Evolutionary conservation across 1,284 basidiomycete genomes (phyloP).

Genomic region (Schizopora paradoxa): DNA sequence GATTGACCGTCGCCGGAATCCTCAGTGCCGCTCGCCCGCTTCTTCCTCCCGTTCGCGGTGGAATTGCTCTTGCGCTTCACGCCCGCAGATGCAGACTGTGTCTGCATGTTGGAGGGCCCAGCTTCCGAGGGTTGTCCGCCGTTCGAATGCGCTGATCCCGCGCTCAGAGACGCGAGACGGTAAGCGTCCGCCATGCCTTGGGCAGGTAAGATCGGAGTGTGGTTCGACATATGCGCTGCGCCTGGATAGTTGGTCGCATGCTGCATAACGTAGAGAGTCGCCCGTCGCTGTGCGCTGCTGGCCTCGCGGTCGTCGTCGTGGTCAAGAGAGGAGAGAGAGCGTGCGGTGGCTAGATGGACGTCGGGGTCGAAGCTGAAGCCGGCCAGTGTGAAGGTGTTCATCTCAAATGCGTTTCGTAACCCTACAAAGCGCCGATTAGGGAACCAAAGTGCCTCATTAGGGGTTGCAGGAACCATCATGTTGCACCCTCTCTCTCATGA

Average conservation of each 20-base stretch:
- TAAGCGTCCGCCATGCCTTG: not conserved
- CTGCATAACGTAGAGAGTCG: not conserved
- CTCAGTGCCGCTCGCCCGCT: constrained; percentile 41
- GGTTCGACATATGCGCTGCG: constrained; percentile 12
- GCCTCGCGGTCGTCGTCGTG: constrained; percentile 20
- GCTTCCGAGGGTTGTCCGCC: not conserved
- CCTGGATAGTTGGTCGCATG: not conserved
- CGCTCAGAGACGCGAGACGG: not conserved
- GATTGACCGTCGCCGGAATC: constrained; percentile 43
- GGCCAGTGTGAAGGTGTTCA: not conserved
- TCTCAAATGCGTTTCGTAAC: not conserved
- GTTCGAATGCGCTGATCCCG: no score
- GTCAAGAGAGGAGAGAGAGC: constrained; percentile 13
- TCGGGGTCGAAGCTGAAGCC: constrained; percentile 26
- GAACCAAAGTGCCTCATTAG: no score
- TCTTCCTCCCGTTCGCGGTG: constrained; percentile 32
- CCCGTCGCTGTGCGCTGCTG: constrained; percentile 19
- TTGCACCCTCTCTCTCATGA: no score
- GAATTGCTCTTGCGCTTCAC: constrained; percentile 6
- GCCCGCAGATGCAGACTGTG: no score
- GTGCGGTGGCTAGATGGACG: constrained; percentile 34
- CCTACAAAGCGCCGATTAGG: no score
- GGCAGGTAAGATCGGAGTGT: constrained; percentile 12
- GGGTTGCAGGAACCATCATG: no score
- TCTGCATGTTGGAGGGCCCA: no score